phyloP scores from a whole-genome alignment of 139 green algal species.

The Dunaliella primolecta region DNA sequence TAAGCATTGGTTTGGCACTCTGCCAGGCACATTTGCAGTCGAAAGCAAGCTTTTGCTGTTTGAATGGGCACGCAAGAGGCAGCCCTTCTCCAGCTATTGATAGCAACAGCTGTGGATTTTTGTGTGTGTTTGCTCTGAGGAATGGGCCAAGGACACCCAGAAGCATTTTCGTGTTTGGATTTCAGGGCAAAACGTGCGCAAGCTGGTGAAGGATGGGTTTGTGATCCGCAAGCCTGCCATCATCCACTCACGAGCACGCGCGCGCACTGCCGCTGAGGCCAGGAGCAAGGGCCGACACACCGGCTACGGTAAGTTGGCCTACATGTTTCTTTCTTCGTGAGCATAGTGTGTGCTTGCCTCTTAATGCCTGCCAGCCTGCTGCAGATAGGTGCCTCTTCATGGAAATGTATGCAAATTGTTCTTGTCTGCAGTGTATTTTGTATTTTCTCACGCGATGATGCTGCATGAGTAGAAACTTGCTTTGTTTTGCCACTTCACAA shows the following conservation, averaged over 20 bases:
- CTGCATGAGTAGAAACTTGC: too few species aligned
- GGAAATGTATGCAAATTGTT: not conserved
- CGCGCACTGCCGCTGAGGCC: slow-evolving; percentile 78
- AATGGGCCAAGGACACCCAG: too few species aligned
- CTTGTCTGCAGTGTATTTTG: too few species aligned
- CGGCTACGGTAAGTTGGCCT: slow-evolving; percentile 98
- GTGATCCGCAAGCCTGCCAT: slow-evolving; percentile 95
- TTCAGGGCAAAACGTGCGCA: slow-evolving; percentile 97
- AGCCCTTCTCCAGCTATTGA: too few species aligned
- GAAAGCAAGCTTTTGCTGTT: too few species aligned
- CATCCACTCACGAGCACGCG: slow-evolving; percentile 94
- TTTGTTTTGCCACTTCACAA: slow-evolving; percentile 12
- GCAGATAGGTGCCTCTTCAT: not conserved
- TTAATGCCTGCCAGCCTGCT: not conserved
- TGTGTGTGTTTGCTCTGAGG: too few species aligned
- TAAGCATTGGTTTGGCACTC: too few species aligned
- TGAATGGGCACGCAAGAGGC: too few species aligned
- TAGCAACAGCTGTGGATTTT: too few species aligned
- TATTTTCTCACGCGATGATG: too few species aligned
- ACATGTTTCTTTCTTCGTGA: too few species aligned
- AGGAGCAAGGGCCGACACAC: slow-evolving; percentile 98
- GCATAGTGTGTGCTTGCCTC: slow-evolving; percentile 4
- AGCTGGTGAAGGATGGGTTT: slow-evolving; percentile 99
- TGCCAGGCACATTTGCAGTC: too few species aligned
- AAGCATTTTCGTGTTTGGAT: not conserved